phyloP scores from a whole-genome alignment of 495 filamentous ascomycete species.

The Darksidea phi region DNA sequence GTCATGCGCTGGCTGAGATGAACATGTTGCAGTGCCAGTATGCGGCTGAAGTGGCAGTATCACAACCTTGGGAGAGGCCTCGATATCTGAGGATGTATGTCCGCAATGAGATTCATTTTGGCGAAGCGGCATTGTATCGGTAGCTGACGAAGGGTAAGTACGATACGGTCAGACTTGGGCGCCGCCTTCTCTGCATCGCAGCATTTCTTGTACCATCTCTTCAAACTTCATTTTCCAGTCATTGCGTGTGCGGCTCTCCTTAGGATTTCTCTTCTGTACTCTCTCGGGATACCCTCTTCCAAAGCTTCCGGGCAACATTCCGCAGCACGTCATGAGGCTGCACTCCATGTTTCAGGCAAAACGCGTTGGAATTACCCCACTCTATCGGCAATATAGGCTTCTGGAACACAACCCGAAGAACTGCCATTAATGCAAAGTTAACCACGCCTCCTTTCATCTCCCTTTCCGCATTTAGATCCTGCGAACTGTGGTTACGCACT shows the following conservation, averaged over 20 bases:
- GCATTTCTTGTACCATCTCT: not conserved
- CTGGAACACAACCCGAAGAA: not conserved
- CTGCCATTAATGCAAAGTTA: not conserved
- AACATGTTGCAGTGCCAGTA: not conserved
- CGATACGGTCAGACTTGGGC: not conserved
- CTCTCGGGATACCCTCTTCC: not conserved
- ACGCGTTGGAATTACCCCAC: not conserved
- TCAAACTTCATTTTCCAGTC: not conserved
- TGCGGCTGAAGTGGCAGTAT: not conserved
- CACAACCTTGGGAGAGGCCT: not conserved
- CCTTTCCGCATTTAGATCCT: not conserved
- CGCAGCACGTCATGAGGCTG: not conserved
- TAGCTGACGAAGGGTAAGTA: not conserved
- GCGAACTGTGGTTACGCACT: not conserved
- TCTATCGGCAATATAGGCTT: constrained; percentile 3
- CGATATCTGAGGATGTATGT: not conserved
- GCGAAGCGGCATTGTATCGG: not conserved
- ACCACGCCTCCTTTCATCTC: not conserved
- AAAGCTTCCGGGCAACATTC: not conserved
- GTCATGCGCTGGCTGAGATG: not conserved
- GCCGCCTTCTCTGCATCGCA: not conserved
- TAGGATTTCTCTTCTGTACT: not conserved
- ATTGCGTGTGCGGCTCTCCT: not conserved
- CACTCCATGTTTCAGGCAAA: constrained; percentile 1
- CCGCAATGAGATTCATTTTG: not conserved